Percentiles rank a stretch among this genome's conserved stretches.
These are phyloP conservation scores for Rubia occidens DNA, from an alignment of 305 asterid species.

Conservation along the genomic window DNA sequence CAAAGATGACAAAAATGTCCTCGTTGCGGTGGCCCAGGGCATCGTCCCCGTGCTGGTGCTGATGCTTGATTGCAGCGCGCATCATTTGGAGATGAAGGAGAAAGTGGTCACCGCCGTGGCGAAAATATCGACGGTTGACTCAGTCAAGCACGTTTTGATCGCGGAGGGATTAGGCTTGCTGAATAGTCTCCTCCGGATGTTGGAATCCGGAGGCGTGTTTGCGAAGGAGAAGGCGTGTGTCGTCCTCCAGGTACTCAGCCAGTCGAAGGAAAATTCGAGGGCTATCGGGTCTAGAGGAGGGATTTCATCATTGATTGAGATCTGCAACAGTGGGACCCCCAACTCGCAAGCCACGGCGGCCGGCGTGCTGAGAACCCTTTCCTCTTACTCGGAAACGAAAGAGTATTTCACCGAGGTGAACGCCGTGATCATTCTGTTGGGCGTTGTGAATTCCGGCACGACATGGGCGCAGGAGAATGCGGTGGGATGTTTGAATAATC, in stretches of 20 bases:
- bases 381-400: conserved; percentile 46
- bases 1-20: conserved; percentile 64
- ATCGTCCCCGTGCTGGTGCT: conserved; percentile 66
- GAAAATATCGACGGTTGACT: conserved; percentile 56
- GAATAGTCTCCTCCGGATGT: conserved; percentile 57
- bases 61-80: conserved; percentile 51
- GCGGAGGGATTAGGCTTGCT: conserved; percentile 61
- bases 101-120: conserved; percentile 59
- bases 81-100: conserved; percentile 60
- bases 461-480: conserved; percentile 69
- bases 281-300: conserved; percentile 92
- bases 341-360: conserved; percentile 84
- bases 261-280: conserved; percentile 74
- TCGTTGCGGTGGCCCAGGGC: conserved; percentile 73
- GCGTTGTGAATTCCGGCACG: conserved; percentile 63
- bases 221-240: conserved; percentile 75
- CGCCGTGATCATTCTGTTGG: conserved; percentile 37
- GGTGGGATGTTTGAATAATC: conserved; percentile 63
- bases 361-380: conserved; percentile 49
- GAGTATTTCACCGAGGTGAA: conserved; percentile 66
- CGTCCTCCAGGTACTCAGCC: conserved; percentile 50
- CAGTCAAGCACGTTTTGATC: conserved; percentile 48
- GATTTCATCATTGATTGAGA: conserved; percentile 58
- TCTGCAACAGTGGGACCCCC: conserved; percentile 74
- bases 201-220: conserved; percentile 74